phyloP scores from a whole-genome alignment of 192 early-diverging fungal species.

The Coemansia sp. region DNA sequence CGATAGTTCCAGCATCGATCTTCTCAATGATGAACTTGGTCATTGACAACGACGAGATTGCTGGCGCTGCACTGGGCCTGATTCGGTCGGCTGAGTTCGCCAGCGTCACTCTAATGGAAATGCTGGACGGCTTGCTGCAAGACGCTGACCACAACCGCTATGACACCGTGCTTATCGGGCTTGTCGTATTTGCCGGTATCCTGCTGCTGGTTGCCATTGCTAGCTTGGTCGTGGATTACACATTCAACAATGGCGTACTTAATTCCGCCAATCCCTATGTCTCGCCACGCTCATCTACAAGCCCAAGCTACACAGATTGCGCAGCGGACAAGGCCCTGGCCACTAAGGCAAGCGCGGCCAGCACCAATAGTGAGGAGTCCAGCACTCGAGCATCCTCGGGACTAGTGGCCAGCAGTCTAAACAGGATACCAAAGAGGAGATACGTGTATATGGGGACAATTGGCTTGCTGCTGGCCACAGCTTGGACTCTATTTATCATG shows the following conservation, averaged over 20 bases:
- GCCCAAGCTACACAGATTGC: not conserved
- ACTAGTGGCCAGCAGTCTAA: not conserved
- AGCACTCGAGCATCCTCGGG: not conserved
- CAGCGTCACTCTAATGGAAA: slow-evolving; percentile 54
- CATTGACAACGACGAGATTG: slow-evolving; percentile 48
- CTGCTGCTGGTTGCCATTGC: slow-evolving; percentile 31
- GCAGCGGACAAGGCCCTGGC: not conserved
- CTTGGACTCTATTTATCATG: slow-evolving; percentile 41
- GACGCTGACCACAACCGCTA: slow-evolving; percentile 52
- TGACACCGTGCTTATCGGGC: slow-evolving; percentile 48
- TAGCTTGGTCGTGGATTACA: slow-evolving; percentile 27
- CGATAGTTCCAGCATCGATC: slow-evolving; percentile 43
- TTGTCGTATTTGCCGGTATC: slow-evolving; percentile 40
- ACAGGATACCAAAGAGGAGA: slow-evolving; percentile 23
- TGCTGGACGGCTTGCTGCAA: slow-evolving; percentile 54
- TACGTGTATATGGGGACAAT: slow-evolving; percentile 45
- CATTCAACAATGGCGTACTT: slow-evolving; percentile 25
- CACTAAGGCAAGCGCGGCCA: not conserved
- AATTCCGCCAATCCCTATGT: slow-evolving; percentile 44
- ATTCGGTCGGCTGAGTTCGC: slow-evolving; percentile 54
- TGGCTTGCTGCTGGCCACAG: slow-evolving; percentile 30
- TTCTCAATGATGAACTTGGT: slow-evolving; percentile 52
- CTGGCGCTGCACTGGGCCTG: slow-evolving; percentile 50
- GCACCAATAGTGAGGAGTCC: not conserved
- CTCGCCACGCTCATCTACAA: not conserved